Evolutionary conservation across 768 basidiomycete genomes (phyloP).

Genomic region (Mycena maculata): DNA sequence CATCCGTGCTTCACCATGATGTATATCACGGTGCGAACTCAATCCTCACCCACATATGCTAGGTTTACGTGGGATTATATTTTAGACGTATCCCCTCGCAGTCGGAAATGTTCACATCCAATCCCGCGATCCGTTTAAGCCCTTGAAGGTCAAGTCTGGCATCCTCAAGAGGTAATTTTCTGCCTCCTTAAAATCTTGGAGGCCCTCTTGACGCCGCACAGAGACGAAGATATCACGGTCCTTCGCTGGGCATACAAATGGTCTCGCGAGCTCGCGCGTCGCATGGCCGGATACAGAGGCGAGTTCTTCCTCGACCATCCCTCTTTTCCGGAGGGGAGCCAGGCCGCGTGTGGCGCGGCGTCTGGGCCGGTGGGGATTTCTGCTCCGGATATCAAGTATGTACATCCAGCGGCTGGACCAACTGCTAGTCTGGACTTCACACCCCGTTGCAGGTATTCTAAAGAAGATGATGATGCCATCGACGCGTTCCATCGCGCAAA

Average conservation of each 20-base stretch:
- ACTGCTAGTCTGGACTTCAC: background rate
- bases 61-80: too few species aligned
- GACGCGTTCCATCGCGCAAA: slow-evolving; percentile 15
- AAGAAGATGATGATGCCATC: slow-evolving; percentile 32
- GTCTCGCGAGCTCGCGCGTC: slow-evolving; percentile 50
- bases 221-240: slow-evolving; percentile 37
- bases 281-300: slow-evolving; percentile 44
- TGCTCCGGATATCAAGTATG: slow-evolving; percentile 24
- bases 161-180: slow-evolving; percentile 47
- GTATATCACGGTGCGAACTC: slow-evolving; percentile 49
- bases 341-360: background rate
- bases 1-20: slow-evolving; percentile 41
- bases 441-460: slow-evolving; percentile 5
- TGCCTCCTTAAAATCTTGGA: background rate
- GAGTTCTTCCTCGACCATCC: slow-evolving; percentile 3
- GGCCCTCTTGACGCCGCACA: background rate
- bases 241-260: slow-evolving; percentile 51
- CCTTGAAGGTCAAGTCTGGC: slow-evolving; percentile 45
- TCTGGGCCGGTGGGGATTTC: slow-evolving; percentile 17
- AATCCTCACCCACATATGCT: too few species aligned
- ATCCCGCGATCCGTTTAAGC: slow-evolving; percentile 44
- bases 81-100: slow-evolving; percentile 47
- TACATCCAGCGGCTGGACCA: background rate
- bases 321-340: slow-evolving; percentile 5
- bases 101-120: slow-evolving; percentile 51